Evolutionary conservation across 768 basidiomycete genomes (phyloP).

Genomic region (Phanerochaete sordida): DNA sequence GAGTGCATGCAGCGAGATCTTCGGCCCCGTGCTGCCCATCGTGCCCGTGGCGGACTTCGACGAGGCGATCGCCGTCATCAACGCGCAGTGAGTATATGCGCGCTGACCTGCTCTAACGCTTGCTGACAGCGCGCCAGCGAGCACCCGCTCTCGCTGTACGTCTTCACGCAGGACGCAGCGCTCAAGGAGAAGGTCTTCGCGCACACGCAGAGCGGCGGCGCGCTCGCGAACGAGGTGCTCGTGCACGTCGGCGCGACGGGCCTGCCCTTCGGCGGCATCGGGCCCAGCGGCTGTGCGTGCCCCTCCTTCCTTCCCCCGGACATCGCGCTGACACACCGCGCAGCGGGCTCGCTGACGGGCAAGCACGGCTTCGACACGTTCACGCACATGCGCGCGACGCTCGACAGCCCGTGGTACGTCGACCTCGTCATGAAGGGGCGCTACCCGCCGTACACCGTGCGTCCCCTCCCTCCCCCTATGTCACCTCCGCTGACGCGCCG

Average conservation of each 20-base stretch:
- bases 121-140: conserved; percentile 38
- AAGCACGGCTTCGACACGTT: conserved; percentile 77
- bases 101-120: not conserved
- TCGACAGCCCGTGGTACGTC: conserved; percentile 39
- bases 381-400: conserved; percentile 64
- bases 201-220: conserved; percentile 69
- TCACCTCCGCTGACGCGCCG: not conserved
- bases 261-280: conserved; percentile 73
- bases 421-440: conserved; percentile 30
- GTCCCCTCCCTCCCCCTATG: conserved; percentile 2
- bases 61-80: conserved; percentile 68
- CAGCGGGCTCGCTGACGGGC: conserved; percentile 68
- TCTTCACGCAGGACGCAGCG: conserved; percentile 59
- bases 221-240: conserved; percentile 65
- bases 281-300: conserved; percentile 65
- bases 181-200: conserved; percentile 67
- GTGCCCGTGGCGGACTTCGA: conserved; percentile 69
- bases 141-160: conserved; percentile 73
- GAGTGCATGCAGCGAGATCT: conserved; percentile 60
- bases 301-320: not conserved
- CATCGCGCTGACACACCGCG: not conserved
- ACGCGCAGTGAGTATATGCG: conserved; percentile 40
- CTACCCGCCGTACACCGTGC: conserved; percentile 37
- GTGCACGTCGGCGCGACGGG: conserved; percentile 53
- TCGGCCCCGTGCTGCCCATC: conserved; percentile 79